These are phyloP conservation scores for Thraustotheca clavata DNA, from an alignment of 352 stramenopile genomes.

Conservation along the genomic window DNA sequence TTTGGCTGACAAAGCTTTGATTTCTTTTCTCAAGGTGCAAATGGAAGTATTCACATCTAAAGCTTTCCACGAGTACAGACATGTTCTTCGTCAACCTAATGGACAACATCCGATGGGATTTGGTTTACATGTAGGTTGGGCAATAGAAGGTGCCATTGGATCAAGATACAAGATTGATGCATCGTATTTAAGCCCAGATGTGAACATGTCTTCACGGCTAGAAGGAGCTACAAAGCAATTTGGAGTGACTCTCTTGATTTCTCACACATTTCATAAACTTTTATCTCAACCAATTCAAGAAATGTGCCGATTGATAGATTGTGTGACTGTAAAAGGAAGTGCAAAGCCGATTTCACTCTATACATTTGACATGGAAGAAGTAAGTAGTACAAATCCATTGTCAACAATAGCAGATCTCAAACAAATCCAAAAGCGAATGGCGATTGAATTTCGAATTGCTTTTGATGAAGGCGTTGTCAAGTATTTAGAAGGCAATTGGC, in stretches of 20 bases:
- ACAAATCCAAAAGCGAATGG: conserved; percentile 21
- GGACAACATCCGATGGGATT: conserved; percentile 87
- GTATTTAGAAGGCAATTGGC: conserved; percentile 71
- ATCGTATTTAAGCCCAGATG: conserved; percentile 95
- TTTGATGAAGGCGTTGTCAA: conserved; percentile 52
- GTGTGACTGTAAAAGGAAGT: conserved; percentile 75
- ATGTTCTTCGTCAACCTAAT: conserved; percentile 72
- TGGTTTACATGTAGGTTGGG: conserved; percentile 94
- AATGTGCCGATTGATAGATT: conserved; percentile 76
- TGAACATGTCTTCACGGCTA: conserved; percentile 91
- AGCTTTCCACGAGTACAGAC: conserved; percentile 61
- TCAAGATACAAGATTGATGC: conserved; percentile 95
- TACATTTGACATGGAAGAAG: conserved; percentile 62
- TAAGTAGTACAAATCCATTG: neutral
- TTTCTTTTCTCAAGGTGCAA: conserved; percentile 94
- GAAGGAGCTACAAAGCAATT: conserved; percentile 94
- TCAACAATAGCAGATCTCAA: neutral
- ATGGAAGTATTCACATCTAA: conserved; percentile 71
- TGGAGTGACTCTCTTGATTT: conserved; percentile 71
- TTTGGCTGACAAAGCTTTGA: conserved; percentile 90
- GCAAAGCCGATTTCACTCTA: conserved; percentile 77
- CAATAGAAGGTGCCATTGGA: conserved; percentile 94
- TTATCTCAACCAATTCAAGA: conserved; percentile 57
- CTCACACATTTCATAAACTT: conserved; percentile 70
- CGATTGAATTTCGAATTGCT: conserved; percentile 38